phyloP scores from a whole-genome alignment of 257 asterid genomes.

The Agastache rugosa region DNA sequence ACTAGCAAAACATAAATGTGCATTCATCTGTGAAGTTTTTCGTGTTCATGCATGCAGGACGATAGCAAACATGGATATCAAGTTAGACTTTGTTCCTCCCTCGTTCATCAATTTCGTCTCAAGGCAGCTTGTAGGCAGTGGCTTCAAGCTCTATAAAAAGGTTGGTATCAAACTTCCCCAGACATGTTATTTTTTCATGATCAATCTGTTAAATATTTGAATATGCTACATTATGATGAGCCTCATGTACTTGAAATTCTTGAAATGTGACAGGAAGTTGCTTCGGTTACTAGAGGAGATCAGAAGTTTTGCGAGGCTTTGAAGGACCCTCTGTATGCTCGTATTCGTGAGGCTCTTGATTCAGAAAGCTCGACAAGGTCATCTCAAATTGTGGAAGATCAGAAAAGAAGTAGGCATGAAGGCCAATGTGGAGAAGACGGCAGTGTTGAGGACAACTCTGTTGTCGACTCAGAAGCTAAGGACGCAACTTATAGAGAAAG shows the following conservation, averaged over 20 bases:
- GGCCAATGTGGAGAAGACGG: constrained; percentile 22
- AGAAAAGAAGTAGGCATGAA: constrained; percentile 15
- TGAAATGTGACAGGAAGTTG: constrained; percentile 67
- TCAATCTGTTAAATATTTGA: not conserved
- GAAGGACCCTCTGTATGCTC: constrained; percentile 60
- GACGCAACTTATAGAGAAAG: constrained; percentile 28
- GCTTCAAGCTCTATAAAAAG: constrained; percentile 93
- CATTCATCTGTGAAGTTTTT: not conserved
- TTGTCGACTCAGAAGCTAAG: constrained; percentile 26
- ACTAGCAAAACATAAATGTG: not conserved
- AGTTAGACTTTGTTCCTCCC: constrained; percentile 76
- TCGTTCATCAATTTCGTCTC: constrained; percentile 76
- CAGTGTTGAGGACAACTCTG: constrained; percentile 11
- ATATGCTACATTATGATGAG: not conserved
- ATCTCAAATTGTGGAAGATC: constrained; percentile 29
- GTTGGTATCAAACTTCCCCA: constrained; percentile 35
- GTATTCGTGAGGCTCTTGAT: constrained; percentile 58
- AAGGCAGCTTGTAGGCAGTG: constrained; percentile 85
- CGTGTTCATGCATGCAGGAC: constrained; percentile 49
- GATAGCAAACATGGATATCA: constrained; percentile 78
- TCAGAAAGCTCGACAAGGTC: constrained; percentile 36
- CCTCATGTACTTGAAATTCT: constrained; percentile 22
- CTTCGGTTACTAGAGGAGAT: constrained; percentile 67
- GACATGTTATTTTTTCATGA: not conserved
- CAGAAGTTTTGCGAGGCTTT: constrained; percentile 58